Conservation (phyloP, 1,139 yeast genomes). For the Wickerhamiella pararugosa region DNA sequence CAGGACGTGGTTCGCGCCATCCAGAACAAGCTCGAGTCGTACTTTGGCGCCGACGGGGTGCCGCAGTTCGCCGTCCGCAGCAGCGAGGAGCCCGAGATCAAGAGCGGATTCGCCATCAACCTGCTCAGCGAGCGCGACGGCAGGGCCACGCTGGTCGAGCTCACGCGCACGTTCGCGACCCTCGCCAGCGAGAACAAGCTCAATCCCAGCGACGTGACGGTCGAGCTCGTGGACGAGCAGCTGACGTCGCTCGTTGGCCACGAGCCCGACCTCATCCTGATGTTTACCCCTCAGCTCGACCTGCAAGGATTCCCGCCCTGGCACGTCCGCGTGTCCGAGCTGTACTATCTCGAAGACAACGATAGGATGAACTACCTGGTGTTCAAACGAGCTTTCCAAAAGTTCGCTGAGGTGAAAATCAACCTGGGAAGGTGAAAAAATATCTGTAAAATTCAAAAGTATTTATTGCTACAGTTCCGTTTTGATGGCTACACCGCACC, state of each 20-base stretch:
- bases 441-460: not conserved
- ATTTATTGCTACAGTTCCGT: slow-evolving; percentile 1
- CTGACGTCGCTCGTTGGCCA: slow-evolving; percentile 61
- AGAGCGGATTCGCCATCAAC: slow-evolving; percentile 31
- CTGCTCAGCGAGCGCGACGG: slow-evolving; percentile 72
- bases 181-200: slow-evolving; percentile 51
- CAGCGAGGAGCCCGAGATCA: slow-evolving; percentile 31
- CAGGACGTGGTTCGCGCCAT: slow-evolving; percentile 47
- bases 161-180: slow-evolving; percentile 76
- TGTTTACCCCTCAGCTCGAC: slow-evolving; percentile 76
- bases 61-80: slow-evolving; percentile 35
- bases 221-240: slow-evolving; percentile 62
- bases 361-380: slow-evolving; percentile 75
- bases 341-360: slow-evolving; percentile 84
- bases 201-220: slow-evolving; percentile 50
- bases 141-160: slow-evolving; percentile 72
- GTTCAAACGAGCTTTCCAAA: slow-evolving; percentile 68
- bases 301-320: slow-evolving; percentile 96
- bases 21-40: slow-evolving; percentile 44
- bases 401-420: slow-evolving; percentile 64
- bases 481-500: not conserved
- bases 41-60: slow-evolving; percentile 57
- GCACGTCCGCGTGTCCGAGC: slow-evolving; percentile 84
- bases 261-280: slow-evolving; percentile 78
- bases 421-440: slow-evolving; percentile 55